Conservation (phyloP, 768 basidiomycete genomes). For the Tulasnella sp. region DNA sequence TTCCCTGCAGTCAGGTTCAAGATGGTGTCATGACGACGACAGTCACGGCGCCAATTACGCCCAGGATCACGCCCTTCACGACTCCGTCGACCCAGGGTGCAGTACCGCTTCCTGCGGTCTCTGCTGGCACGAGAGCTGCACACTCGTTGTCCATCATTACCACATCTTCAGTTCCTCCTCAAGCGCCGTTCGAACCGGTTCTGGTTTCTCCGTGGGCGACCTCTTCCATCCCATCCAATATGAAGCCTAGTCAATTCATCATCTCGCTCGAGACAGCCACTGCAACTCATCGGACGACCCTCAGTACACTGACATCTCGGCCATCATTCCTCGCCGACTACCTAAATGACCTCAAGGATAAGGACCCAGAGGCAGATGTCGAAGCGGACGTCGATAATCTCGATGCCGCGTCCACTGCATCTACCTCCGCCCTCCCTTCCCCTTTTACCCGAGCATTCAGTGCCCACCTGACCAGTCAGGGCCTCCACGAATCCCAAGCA, state of each 20-base stretch:
- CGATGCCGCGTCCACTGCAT: slow-evolving; percentile 38
- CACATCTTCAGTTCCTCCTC: slow-evolving; percentile 43
- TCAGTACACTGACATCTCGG: slow-evolving; percentile 56
- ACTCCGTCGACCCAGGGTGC: slow-evolving; percentile 19
- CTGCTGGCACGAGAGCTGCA: slow-evolving; percentile 23
- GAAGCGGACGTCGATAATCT: slow-evolving; percentile 37
- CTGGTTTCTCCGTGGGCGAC: slow-evolving; percentile 41
- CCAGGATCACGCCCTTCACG: slow-evolving; percentile 15
- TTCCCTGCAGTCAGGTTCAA: slow-evolving; percentile 15
- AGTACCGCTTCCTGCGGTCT: slow-evolving; percentile 19
- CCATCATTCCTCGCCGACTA: slow-evolving; percentile 57
- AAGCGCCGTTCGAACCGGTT: slow-evolving; percentile 53
- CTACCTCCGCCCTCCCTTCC: slow-evolving; percentile 22
- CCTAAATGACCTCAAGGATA: slow-evolving; percentile 29
- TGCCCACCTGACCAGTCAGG: slow-evolving; percentile 40
- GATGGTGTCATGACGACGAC: neutral
- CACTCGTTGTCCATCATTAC: slow-evolving; percentile 29
- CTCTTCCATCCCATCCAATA: slow-evolving; percentile 33
- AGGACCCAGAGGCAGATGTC: slow-evolving; percentile 26
- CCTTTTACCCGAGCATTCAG: slow-evolving; percentile 45
- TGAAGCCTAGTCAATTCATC: slow-evolving; percentile 53
- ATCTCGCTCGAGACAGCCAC: slow-evolving; percentile 69
- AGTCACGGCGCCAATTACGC: slow-evolving; percentile 11
- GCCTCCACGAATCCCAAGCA: slow-evolving; percentile 25
- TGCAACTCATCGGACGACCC: slow-evolving; percentile 49